Base-by-base conservation (phyloP, 805 yeast genomes). In the Monosporozyma yasuniensis region DNA sequence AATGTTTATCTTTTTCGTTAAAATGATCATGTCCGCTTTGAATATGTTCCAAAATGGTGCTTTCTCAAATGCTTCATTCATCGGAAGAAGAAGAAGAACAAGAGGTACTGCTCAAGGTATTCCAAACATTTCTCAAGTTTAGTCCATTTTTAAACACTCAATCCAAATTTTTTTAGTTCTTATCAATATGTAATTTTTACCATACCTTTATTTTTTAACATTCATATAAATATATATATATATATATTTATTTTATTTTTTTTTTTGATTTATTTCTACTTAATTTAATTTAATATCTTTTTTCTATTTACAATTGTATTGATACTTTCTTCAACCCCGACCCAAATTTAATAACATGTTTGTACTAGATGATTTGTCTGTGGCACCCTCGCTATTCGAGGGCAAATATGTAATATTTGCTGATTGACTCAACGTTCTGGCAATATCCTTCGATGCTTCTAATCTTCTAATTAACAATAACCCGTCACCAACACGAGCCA, bases 381-480 rank as follows among this genome's bases (percentile, higher is more conserved):
- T 69, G 39, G 55, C 65, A 42, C 54, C 64, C 12, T 67, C 64
- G 30, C 68, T 69, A 38, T 54, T 51, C 10, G 69, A 64, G 52
- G 99, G 99, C 64, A 91, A 78, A 68, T 91, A 91, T 10, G 96
- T 85, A 49, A 91, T 84, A 65, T 90, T 91, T 12, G 87, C 78
- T 47, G 96, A 84, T 51, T 74, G 69, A 22, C 96, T 87, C 65
- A 93, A 76, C 12, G 96, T 88, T 50, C 75, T 72, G 9, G 99
- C 99, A 68, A 93, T 93, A 55, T 90, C 97, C 73, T 87, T 89
- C 32, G 96, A 86, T 0, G 99, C 97, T 67, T 93, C 99, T 58
- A 93, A 80, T 72, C 98, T 80, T 77, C 99, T 81, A 61, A 93
- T 90, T 74, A 87, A 78, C 64, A 93, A 75, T 59, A 93, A 76